phyloP scores from a whole-genome alignment of 129 eudicot species.

The Escallonia herrerae region DNA sequence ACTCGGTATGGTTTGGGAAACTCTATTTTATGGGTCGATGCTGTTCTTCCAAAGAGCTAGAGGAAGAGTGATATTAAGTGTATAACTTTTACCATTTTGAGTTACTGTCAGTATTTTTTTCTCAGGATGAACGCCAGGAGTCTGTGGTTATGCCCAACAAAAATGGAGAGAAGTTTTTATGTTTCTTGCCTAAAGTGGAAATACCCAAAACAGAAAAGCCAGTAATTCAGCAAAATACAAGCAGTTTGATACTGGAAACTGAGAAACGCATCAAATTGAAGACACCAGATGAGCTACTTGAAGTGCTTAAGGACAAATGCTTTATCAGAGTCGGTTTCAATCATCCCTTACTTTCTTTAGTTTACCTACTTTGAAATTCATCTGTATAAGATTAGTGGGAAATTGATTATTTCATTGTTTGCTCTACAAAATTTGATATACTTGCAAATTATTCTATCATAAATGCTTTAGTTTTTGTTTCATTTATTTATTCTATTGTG shows the following conservation, averaged over 20 bases:
- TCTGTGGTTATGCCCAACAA: slow-evolving; percentile 71
- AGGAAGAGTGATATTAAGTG: too few relatives aligned
- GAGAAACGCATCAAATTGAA: slow-evolving; percentile 73
- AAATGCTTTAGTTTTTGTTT: background rate
- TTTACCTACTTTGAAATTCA: background rate
- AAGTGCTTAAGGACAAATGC: slow-evolving; percentile 71
- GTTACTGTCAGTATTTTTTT: background rate
- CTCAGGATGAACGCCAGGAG: slow-evolving; percentile 87
- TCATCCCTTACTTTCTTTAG: background rate
- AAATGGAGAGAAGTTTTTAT: slow-evolving; percentile 66
- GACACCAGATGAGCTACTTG: slow-evolving; percentile 97
- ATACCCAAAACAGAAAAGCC: slow-evolving; percentile 63
- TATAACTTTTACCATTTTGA: too few relatives aligned
- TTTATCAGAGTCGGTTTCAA: slow-evolving; percentile 58
- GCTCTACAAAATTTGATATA: background rate
- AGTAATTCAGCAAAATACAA: slow-evolving; percentile 56
- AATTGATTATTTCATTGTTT: background rate
- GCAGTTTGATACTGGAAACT: slow-evolving; percentile 71
- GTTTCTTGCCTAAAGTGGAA: slow-evolving; percentile 81
- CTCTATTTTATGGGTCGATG: too few relatives aligned
- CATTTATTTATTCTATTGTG: background rate
- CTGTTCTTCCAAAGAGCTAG: too few relatives aligned
- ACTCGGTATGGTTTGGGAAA: too few relatives aligned
- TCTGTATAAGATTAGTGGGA: background rate
- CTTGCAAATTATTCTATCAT: background rate